Evolutionary conservation across 169 alveolate genomes (phyloP).

Genomic region (Plasmodium chabaudi): DNA sequence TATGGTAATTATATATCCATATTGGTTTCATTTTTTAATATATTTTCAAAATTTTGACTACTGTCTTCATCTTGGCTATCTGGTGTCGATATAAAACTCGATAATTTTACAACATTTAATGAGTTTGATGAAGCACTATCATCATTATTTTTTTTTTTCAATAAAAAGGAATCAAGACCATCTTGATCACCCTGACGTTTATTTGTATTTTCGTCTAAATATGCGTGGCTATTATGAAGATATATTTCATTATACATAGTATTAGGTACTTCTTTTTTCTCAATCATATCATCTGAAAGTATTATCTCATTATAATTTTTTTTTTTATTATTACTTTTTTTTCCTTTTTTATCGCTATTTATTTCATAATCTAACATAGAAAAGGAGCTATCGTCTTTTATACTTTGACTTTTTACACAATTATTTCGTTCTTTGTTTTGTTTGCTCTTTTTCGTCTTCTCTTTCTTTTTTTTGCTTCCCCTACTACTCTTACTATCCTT

Average conservation of each 20-base stretch:
- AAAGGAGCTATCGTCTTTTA: not conserved
- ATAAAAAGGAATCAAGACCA: not conserved
- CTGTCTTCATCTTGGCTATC: constrained; percentile 4
- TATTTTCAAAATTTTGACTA: not conserved
- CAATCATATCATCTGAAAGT: constrained; percentile 11
- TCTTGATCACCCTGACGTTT: constrained; percentile 1
- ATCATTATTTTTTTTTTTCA: constrained; percentile 30
- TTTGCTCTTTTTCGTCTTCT: constrained; percentile 22
- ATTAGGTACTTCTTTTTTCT: not conserved
- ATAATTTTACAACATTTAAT: constrained; percentile 28
- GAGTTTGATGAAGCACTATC: constrained; percentile 64
- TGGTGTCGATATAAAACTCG: constrained; percentile 51
- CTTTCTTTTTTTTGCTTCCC: constrained; percentile 6
- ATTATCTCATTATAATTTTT: not conserved
- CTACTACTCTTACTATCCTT: constrained; percentile 1
- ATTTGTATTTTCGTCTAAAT: constrained; percentile 8
- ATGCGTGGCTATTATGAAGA: not conserved
- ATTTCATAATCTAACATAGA: not conserved
- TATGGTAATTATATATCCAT: constrained; percentile 14
- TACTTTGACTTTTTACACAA: not conserved
- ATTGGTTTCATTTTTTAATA: constrained; percentile 5
- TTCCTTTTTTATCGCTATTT: not conserved
- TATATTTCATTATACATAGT: constrained; percentile 27
- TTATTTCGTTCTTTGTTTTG: not conserved
- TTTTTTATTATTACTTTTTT: not conserved